Evolutionary conservation across 140 eudicot species (phyloP), one percentile per base, ranked within the genome.

Genomic region (Cichorium intybus): DNA sequence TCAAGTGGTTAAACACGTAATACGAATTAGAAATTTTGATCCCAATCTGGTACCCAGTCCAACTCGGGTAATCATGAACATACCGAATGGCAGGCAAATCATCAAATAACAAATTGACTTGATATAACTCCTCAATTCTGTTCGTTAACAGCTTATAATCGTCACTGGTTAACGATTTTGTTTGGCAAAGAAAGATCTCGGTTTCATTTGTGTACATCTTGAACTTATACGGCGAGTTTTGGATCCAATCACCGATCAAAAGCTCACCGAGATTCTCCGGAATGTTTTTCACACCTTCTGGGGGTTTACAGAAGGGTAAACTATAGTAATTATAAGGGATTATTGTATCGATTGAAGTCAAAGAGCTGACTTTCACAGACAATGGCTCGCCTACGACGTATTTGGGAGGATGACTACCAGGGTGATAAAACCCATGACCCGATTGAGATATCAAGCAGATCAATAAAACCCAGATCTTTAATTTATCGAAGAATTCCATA

Each of bases 341-440:
- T 52, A 62, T 74, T 16, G 83, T 78, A 47, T 67, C 76, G 3
- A 73, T 66, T 16, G 83, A 78, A 58, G 83, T 78, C 63, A 79
- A 63, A n/a, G 84, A 79, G 72, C 62, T 79, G 66, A 79, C 80
- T 63, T 82, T 82, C 24, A 79, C 84, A 9, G 69, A 75, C 8
- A 82, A 60, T 16, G 72, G 60, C 46, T 82, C 88, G 9, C 84
- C 83, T 7, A 74, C 77, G 4, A 16, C 68, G 31, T 83, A 76
- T 46, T 74, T 83, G 70, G 77, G 85, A 66, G 82, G 84, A 69
- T 82, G 78, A 69, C 84, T 82, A 48, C 88, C 88, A 39, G 88
- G 84, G 22, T 78, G 79, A 50, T 82, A 82, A 70, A 74, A 82
- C 5, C 88, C 88, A 74, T 69, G 70, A 64, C 72, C 70, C 50